These are phyloP conservation scores for Peniophora sp. DNA, from an alignment of 1,284 basidiomycete species.

Conservation along the genomic window DNA sequence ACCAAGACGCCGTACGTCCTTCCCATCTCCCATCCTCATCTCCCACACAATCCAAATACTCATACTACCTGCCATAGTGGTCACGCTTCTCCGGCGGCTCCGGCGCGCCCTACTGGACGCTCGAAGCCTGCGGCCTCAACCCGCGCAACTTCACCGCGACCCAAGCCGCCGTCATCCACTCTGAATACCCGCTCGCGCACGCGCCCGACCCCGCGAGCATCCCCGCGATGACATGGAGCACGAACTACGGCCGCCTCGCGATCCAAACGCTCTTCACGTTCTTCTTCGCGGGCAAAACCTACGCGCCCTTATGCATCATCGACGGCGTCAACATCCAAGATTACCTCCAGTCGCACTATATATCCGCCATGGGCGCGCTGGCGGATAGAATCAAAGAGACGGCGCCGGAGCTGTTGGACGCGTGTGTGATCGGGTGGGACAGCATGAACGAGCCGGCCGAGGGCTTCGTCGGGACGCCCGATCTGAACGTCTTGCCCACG, in stretches of 20 bases:
- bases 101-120: conserved; percentile 93
- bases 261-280: conserved; percentile 90
- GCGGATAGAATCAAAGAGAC: conserved; percentile 71
- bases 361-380: conserved; percentile 69
- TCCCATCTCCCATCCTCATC: neutral
- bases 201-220: conserved; percentile 63
- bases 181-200: conserved; percentile 71
- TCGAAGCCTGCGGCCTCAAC: conserved; percentile 87
- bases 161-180: conserved; percentile 81
- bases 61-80: conserved; percentile 52
- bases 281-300: conserved; percentile 89
- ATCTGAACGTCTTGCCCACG: conserved; percentile 61
- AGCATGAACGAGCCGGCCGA: conserved; percentile 93
- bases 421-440: conserved; percentile 94
- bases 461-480: conserved; percentile 73
- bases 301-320: conserved; percentile 86
- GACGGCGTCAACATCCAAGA: conserved; percentile 94
- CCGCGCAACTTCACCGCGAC: conserved; percentile 82
- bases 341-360: conserved; percentile 83
- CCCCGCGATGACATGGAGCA: conserved; percentile 95
- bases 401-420: conserved; percentile 66
- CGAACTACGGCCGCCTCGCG: conserved; percentile 87
- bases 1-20: conserved; percentile 85
- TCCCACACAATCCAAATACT: conserved; percentile 1
- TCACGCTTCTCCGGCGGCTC: conserved; percentile 95